These are phyloP conservation scores for Aegilops bicornis DNA, from an alignment of 176 grass and related monocot genomes.

Conservation along the genomic window DNA sequence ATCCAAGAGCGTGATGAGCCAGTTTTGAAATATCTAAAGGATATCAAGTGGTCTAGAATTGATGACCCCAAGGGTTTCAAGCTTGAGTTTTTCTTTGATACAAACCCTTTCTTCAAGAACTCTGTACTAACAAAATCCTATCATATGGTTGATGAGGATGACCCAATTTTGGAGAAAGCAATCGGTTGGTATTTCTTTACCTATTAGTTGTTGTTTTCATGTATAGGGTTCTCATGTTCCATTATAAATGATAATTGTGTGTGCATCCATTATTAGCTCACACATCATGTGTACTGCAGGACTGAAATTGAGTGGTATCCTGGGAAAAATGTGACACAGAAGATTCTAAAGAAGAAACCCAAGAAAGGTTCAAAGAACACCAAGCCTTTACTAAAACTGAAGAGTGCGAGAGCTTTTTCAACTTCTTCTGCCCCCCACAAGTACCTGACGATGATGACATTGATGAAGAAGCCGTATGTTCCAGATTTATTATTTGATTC, in stretches of 20 bases:
- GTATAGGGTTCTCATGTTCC: background rate
- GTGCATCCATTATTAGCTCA: background rate
- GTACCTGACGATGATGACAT: conserved; percentile 82
- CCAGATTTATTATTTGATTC: conserved; percentile 18
- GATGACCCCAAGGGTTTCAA: conserved; percentile 86
- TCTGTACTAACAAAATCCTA: conserved; percentile 80
- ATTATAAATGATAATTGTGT: background rate
- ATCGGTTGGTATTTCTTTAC: conserved; percentile 49
- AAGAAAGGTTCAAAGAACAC: conserved; percentile 90
- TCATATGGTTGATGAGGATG: conserved; percentile 90
- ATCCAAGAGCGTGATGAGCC: conserved; percentile 75
- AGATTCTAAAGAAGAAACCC: conserved; percentile 90
- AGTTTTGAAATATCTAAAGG: conserved; percentile 80
- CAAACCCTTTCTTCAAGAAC: conserved; percentile 96
- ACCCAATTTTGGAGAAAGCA: conserved; percentile 89
- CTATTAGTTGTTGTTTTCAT: background rate
- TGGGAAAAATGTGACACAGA: conserved; percentile 81
- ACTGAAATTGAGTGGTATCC: conserved; percentile 90
- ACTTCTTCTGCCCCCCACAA: conserved; percentile 86
- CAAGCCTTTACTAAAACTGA: conserved; percentile 89
- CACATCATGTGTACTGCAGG: conserved; percentile 34
- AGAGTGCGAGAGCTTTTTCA: conserved; percentile 93
- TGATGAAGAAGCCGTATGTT: conserved; percentile 81
- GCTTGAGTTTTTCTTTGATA: conserved; percentile 85
- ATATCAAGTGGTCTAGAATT: conserved; percentile 83